Evolutionary conservation across 1,284 basidiomycete genomes (phyloP), one percentile per base, ranked within the genome.

Genomic region (Puccinia hordei): DNA sequence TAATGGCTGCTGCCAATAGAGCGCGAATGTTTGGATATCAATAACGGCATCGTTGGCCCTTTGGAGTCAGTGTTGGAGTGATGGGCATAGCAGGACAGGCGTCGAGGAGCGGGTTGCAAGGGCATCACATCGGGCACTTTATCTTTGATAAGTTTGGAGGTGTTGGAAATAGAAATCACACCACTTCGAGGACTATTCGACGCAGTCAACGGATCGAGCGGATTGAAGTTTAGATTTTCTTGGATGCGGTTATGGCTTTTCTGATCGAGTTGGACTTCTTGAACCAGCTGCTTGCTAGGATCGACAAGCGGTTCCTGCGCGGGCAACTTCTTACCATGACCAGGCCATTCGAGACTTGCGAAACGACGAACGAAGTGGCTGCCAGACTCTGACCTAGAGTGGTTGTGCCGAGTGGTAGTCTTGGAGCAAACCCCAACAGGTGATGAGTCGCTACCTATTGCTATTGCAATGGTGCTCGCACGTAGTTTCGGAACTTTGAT

Each of bases 401-500:
- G 49, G 13, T 12, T 19, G 57, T 59, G 76, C 4, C 61, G 61
- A 8, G 41, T 2, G 33, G 27, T 63, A n/a, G 30, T 4, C 44
- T 38, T 30, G 10, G 74, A 38, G 69, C 12, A 27, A 17, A 33
- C 49, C 63, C 44, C 61, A 41, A 19, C 1, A 4, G 74, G 63
- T 15, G 74, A 77, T 10, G 41, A n/a, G 13, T 77, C 74, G 24
- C 63, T 66, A 12, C 65, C 44, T 1, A 66, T 24, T 13, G 74
- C 63, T 49, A 77, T 68, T 30, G 74, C 74, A n/a, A 77, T 30
- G 46, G 15, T 46, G n/a, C 53, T 55, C n/a, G 74, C 63, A 19
- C 74, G 74, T 6, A 77, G 44, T n/a, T 75, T 75, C 17, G 74
- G 74, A 22, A 77, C 74, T 53, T 66, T 77, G 24, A 77, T 77